phyloP scores from a whole-genome alignment of 306 rosid genomes.

The Rosa multiflora region DNA sequence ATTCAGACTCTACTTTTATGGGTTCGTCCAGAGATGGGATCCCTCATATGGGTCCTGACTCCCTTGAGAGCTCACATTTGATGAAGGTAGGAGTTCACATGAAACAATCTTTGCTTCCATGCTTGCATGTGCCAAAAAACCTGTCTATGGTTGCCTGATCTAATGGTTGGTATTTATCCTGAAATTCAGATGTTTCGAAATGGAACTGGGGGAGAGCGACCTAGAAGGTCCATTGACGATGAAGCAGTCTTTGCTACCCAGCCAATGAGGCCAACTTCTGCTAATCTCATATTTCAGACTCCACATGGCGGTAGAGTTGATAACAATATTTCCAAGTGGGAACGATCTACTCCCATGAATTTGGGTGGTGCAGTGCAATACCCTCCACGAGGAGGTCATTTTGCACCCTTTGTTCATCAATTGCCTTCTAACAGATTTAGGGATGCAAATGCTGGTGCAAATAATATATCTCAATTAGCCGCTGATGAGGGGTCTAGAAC shows the following conservation, averaged over 20 bases:
- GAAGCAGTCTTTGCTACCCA: slow-evolving; percentile 59
- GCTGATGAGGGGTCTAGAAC: slow-evolving; percentile 99
- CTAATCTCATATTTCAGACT: slow-evolving; percentile 66
- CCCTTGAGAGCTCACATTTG: slow-evolving; percentile 68
- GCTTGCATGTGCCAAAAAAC: slow-evolving; percentile 5
- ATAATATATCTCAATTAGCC: slow-evolving; percentile 81
- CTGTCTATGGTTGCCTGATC: slow-evolving; percentile 8
- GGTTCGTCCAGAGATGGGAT: slow-evolving; percentile 70
- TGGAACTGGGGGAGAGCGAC: slow-evolving; percentile 68
- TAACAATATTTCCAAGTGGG: slow-evolving; percentile 53
- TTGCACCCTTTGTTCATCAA: slow-evolving; percentile 58
- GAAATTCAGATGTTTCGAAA: slow-evolving; percentile 56
- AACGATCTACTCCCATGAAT: slow-evolving; percentile 62
- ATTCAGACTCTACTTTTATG: slow-evolving; percentile 74
- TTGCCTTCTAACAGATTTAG: slow-evolving; percentile 59
- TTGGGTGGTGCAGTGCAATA: slow-evolving; percentile 60
- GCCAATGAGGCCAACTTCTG: slow-evolving; percentile 62
- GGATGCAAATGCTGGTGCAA: slow-evolving; percentile 69
- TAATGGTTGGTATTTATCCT: slow-evolving; percentile 23
- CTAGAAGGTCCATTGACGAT: slow-evolving; percentile 74
- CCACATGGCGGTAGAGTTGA: slow-evolving; percentile 53
- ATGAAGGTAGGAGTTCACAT: slow-evolving; percentile 58
- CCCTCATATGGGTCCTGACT: slow-evolving; percentile 60
- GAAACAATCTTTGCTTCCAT: slow-evolving; percentile 8
- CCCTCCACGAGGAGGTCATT: slow-evolving; percentile 60